Conservation (phyloP, 2,329 filamentous ascomycete species). For the Trichoderma polysporum region DNA sequence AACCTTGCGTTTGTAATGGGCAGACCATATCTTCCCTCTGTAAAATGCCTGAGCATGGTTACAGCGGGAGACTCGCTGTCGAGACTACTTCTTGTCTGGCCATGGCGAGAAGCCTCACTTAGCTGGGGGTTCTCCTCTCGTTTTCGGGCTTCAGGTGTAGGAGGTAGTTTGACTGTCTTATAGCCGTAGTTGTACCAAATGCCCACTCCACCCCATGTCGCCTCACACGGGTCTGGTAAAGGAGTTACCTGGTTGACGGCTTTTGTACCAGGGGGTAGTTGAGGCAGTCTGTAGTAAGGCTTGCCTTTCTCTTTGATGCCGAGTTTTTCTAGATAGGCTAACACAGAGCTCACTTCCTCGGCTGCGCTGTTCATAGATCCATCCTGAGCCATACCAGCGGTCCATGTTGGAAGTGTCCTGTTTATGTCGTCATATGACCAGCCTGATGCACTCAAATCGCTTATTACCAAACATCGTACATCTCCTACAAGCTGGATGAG, state of each 20-base stretch:
- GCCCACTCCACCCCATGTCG: not conserved
- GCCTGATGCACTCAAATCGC: not conserved
- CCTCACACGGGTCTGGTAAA: not conserved
- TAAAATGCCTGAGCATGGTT: not conserved
- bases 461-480: not conserved
- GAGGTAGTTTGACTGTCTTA: not conserved
- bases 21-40: not conserved
- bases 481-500: constrained; percentile 25
- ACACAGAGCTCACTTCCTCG: not conserved
- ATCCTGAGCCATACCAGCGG: not conserved
- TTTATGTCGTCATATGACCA: constrained; percentile 21
- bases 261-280: not conserved
- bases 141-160: not conserved
- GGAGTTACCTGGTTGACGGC: not conserved
- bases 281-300: not conserved
- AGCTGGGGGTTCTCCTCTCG: not conserved
- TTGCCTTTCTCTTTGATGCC: not conserved
- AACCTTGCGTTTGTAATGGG: constrained; percentile 9
- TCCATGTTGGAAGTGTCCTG: not conserved
- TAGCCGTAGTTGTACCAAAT: not conserved
- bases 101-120: not conserved
- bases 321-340: not conserved
- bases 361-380: not conserved
- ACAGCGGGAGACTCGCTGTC: not conserved
- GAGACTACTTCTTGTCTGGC: not conserved